Evolutionary conservation across 192 early-diverging fungal species (phyloP), one percentile per base, ranked within the genome.

Genomic region (Coemansia sp.): DNA sequence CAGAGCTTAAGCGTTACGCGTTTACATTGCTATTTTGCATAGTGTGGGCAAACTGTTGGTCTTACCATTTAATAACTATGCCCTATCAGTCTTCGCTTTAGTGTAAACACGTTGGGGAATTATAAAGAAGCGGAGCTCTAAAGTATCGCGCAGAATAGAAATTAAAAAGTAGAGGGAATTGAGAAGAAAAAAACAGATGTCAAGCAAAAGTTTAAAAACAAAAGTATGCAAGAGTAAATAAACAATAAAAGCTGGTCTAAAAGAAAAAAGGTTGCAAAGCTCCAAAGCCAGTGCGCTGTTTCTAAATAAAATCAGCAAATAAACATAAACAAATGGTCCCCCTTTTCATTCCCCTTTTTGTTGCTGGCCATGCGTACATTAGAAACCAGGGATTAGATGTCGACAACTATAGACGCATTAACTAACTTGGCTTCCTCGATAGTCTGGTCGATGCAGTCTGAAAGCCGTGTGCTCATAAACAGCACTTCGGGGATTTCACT

Each of bases 401-500:
- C 82, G 5, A 83, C 66, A 42, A 71, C 68, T n/a, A 83, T 51
- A 24, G 76, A 79, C 17, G 88, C 83, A 67, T 87, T 89, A 46
- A 71, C 76, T 54, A 91, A 67, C 37, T 87, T 87, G 48, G 90
- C 89, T 20, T 90, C 88, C 40, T 74, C 81, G 36, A 97, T 86
- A 6, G 90, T 85, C 74, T 87, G 84, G 49, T 85, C 85, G 5
- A 90, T 14, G 36, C 81, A 67, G 58, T 84, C 85, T 28, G 89
- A 70, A 47, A 97, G 71, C 23, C 85, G 85, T 49, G 83, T 75
- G 48, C 90, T 80, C 63, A 86, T 86, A 57, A 86, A 91, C 57
- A 84, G 76, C 46, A 93, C 74, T 75, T 90, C 84, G 44, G 84
- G 79, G 28, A 86, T 65, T 21, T 88, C 80, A 6, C 64, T 68